Percentiles rank a stretch among this genome's conserved stretches.
phyloP scores from a whole-genome alignment of 768 basidiomycete genomes.

The Kwoniella pini region DNA sequence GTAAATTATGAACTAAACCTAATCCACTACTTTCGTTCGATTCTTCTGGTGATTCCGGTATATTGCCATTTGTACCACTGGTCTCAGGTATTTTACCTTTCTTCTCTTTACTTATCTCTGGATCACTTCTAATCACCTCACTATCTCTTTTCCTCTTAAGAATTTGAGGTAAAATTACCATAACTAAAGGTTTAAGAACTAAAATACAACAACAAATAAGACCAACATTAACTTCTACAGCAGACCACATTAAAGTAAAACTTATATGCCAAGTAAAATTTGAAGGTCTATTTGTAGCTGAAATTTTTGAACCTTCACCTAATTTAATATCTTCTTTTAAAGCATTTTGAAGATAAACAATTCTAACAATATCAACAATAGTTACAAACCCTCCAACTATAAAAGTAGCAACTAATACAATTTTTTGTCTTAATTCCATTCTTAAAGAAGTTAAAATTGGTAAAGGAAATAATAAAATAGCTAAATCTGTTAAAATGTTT shows the following conservation, averaged over 20 bases:
- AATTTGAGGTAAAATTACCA: slow-evolving; percentile 27
- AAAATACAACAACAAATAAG: slow-evolving; percentile 44
- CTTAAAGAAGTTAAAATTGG: slow-evolving; percentile 46
- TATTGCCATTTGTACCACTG: too few relatives aligned
- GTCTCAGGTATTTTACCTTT: background rate
- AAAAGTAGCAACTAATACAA: slow-evolving; percentile 44
- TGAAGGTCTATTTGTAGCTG: slow-evolving; percentile 7
- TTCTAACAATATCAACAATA: slow-evolving; percentile 47
- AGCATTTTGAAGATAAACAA: slow-evolving; percentile 45
- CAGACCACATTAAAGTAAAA: slow-evolving; percentile 47
- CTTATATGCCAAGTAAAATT: slow-evolving; percentile 42
- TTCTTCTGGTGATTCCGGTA: too few relatives aligned
- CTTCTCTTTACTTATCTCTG: background rate
- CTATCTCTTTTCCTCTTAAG: slow-evolving; percentile 15
- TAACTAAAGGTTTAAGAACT: slow-evolving; percentile 45
- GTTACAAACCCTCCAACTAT: slow-evolving; percentile 48
- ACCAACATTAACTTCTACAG: slow-evolving; percentile 46
- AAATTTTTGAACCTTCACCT: background rate
- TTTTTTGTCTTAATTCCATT: slow-evolving; percentile 47
- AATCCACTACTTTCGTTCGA: too few relatives aligned
- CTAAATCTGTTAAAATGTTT: slow-evolving; percentile 50
- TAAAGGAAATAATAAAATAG: slow-evolving; percentile 45
- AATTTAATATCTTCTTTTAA: slow-evolving; percentile 17
- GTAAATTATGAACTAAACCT: too few relatives aligned
- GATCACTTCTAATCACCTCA: background rate